Evolutionary conservation across 2,329 filamentous ascomycete species (phyloP), one percentile per base, ranked within the genome.

Genomic region (Monilinia fructigena): DNA sequence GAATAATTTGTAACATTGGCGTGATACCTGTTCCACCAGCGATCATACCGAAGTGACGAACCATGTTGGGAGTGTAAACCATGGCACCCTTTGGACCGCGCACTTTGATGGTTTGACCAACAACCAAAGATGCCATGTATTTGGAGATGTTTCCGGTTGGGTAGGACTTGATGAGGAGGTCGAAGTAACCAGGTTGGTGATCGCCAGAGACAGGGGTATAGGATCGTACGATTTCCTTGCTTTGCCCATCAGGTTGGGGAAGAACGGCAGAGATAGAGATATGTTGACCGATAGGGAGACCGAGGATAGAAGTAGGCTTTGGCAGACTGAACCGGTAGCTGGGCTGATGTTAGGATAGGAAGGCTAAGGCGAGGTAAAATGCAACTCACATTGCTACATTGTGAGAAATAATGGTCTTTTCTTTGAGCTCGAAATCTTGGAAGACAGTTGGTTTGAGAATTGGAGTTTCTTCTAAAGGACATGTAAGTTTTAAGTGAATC

Each of bases 111-210:
- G 85, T 89, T 79, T 96, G 88, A 69, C 94, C 93, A 68, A 97
- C 85, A 70, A 85, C 86, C 69, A 99, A 86, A 16, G 86, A 88
- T 56, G 92, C 91, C 81, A 99, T 88, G 80, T 96, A 85, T 82
- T 92, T 93, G 78, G 91, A 96, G 83, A 99, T 98, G 83, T 98
- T 98, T 74, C 95, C 95, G 73, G 92, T 93, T 2, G 93, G 92
- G 81, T 99, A 99, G 35, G 93, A 93, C 85, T 99, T 99, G 84
- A 99, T 93, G 74, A 99, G 86, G 68, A 99, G 89, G 80, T 98
- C 95, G 79, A 99, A 93, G 84, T 92, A 90, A 78, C 95, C 95
- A 65, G 90, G 88, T 77, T 93, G 89, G 78, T 94, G 88, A 81
- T 96, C 93, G 73, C 91, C 92, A 55, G 91, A 93, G 78, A 96